Conservation (phyloP, 306 rosid genomes). For the Castanospermum australe region DNA sequence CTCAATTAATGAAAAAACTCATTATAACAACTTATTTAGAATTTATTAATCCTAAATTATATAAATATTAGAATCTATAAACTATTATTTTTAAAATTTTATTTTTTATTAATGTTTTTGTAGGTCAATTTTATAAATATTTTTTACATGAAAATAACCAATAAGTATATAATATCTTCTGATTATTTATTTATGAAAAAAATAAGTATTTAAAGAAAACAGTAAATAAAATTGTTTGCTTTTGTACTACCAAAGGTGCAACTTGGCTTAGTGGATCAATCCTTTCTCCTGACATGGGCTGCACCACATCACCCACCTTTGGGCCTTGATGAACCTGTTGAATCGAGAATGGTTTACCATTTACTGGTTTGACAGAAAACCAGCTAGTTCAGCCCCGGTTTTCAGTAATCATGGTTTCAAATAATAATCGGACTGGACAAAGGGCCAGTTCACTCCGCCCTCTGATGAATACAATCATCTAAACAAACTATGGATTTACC, state of each 20-base stretch:
- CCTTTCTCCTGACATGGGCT: not conserved
- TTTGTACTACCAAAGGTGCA: not conserved
- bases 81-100: too few species aligned
- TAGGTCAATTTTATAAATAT: not conserved
- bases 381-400: not conserved
- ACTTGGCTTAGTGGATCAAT: not conserved
- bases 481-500: conserved; percentile 41
- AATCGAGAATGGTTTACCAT: not conserved
- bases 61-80: not conserved
- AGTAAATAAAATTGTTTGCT: not conserved
- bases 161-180: not conserved
- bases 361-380: not conserved
- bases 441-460: not conserved
- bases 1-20: not conserved
- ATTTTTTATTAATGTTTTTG: not conserved
- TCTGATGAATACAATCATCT: conserved; percentile 15
- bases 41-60: not conserved
- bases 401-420: not conserved
- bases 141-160: not conserved
- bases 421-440: not conserved
- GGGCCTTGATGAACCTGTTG: not conserved
- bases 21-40: not conserved
- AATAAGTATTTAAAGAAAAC: not conserved
- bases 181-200: too few species aligned
- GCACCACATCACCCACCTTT: not conserved